Base-by-base conservation (phyloP, 306 rosid genomes). In the Medicago ruthenica region DNA sequence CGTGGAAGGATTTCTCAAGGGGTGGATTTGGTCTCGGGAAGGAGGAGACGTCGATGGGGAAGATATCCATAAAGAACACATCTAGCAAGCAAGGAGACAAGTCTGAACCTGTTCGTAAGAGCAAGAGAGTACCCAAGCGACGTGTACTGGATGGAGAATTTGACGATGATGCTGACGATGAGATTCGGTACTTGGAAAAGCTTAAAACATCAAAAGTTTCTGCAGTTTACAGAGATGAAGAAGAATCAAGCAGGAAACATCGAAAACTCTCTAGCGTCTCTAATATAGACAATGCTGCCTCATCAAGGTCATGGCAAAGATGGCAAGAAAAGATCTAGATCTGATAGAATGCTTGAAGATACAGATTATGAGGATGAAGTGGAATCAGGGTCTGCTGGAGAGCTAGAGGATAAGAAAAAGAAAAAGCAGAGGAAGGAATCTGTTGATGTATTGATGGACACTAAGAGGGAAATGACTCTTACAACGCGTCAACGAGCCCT, bases 131-230 rank as follows among this genome's bases (percentile, higher is more conserved):
- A 50, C 89, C 93, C 15, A 95, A 92, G 81, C 89, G 84, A 83
- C 98, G 93, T 54, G 80, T 87, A 8, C 88, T 84, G 78, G 90
- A 85, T 55, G 92, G 87, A 47, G 97, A 92, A 62, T 85, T 88
- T 27, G 93, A 92, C 0, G 92, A 86, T 0, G 91, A 88, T 0
- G 96, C 80, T 31, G 97, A 95, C 80, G 96, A 89, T 67, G 98
- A 95, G 87, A 92, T 95, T 42, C 88, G 93, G 67, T 95, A 86
- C 83, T 77, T 95, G 83, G 99, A 95, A 85, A 95, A 95, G 87
- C 88, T 95, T 31, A 90, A 88, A 81, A 86, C 86, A 10, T 95
- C 96, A 0, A 95, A 80, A 89, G 88, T 81, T 81, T 78, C 85
- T 64, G 82, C 87, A 18, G 91, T 84, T 2, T 85, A 86, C 59